Conservation (phyloP, 208 protist species). For the Polymyxa betae region DNA sequence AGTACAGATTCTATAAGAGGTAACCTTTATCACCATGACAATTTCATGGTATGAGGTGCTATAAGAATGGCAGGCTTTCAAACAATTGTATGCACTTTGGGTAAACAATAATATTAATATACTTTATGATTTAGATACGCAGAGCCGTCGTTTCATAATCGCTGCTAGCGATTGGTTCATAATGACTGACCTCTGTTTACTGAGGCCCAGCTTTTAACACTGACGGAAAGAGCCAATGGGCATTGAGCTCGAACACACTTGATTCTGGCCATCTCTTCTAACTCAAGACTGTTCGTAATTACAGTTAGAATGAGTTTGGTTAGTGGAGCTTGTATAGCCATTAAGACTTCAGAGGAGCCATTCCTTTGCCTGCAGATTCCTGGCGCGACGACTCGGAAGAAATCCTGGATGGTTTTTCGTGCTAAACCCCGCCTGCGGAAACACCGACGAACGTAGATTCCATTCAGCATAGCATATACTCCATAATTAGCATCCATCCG, state of each 20-base stretch:
- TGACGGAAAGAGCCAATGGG: background rate
- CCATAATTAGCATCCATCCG: background rate
- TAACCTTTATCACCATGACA: too few relatives aligned
- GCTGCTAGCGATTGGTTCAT: background rate
- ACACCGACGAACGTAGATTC: constrained; percentile 15
- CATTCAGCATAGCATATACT: constrained; percentile 19
- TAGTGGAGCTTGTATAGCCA: constrained; percentile 2
- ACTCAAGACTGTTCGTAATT: background rate
- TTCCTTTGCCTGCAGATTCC: background rate
- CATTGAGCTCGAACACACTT: background rate
- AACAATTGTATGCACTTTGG: too few relatives aligned
- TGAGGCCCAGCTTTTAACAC: constrained; percentile 22
- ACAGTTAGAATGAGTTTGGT: constrained; percentile 17
- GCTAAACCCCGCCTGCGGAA: background rate
- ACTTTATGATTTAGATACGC: too few relatives aligned
- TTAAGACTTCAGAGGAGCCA: background rate
- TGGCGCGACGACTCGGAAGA: constrained; percentile 3
- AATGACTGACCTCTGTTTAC: background rate
- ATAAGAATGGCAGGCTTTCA: too few relatives aligned
- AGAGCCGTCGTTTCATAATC: too few relatives aligned
- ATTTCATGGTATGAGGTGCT: too few relatives aligned
- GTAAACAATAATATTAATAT: too few relatives aligned
- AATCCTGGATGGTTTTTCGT: background rate
- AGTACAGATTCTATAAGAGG: too few relatives aligned
- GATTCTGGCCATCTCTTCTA: background rate